These are phyloP conservation scores for Pseudozyma hubeiensis DNA, from an alignment of 1,284 basidiomycete species.

Conservation along the genomic window DNA sequence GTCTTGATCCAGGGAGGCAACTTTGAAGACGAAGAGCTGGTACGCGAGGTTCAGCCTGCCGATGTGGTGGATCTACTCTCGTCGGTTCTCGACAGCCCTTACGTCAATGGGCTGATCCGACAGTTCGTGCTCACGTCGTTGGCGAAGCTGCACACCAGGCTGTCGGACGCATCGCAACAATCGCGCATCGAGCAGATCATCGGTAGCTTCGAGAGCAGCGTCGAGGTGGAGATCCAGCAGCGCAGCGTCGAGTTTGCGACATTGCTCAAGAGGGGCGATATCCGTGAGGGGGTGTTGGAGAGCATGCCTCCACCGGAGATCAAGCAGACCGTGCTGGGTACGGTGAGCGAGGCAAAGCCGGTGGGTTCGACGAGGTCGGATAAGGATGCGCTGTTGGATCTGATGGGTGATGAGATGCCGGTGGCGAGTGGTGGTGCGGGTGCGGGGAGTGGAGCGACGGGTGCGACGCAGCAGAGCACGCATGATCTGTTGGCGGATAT, in stretches of 20 bases:
- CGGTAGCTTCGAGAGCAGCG: slow-evolving; percentile 81
- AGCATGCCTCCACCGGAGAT: slow-evolving; percentile 98
- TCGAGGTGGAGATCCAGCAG: slow-evolving; percentile 93
- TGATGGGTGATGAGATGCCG: slow-evolving; percentile 64
- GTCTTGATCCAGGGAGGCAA: slow-evolving; percentile 83
- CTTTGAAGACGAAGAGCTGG: slow-evolving; percentile 79
- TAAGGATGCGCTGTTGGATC: slow-evolving; percentile 59
- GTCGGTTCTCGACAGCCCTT: slow-evolving; percentile 90
- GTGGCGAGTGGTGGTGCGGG: slow-evolving; percentile 21
- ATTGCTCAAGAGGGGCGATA: slow-evolving; percentile 77
- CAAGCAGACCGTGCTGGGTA: slow-evolving; percentile 70
- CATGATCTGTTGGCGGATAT: slow-evolving; percentile 93
- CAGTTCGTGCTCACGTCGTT: slow-evolving; percentile 92
- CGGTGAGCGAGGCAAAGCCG: slow-evolving; percentile 62
- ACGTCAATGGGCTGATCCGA: slow-evolving; percentile 87
- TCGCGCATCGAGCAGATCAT: slow-evolving; percentile 81
- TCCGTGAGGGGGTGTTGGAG: slow-evolving; percentile 90
- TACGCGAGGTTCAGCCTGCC: slow-evolving; percentile 74
- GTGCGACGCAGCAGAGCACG: slow-evolving; percentile 74
- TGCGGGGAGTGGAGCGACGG: slow-evolving; percentile 3
- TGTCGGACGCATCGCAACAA: slow-evolving; percentile 74
- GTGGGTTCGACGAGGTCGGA: slow-evolving; percentile 61
- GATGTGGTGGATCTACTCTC: slow-evolving; percentile 88
- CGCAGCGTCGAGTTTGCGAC: slow-evolving; percentile 93
- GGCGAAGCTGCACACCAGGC: slow-evolving; percentile 88